Base-by-base conservation (phyloP, 1,284 basidiomycete genomes). In the Moesziomyces aphidis region DNA sequence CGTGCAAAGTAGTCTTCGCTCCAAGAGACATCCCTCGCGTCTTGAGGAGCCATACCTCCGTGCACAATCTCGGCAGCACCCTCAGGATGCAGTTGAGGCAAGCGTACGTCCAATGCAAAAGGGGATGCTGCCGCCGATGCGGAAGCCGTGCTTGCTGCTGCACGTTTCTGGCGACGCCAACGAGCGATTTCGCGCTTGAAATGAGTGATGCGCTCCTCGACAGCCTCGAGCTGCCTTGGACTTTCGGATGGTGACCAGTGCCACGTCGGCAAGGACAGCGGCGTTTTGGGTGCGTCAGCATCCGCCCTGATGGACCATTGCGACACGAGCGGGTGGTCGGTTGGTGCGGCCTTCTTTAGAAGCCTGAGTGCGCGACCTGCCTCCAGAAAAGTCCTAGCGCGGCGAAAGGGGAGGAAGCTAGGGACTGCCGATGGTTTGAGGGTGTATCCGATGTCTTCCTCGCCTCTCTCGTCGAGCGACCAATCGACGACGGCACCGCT, bases 381-480 rank as follows among this genome's bases (percentile, higher is more conserved):
- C 39, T 79, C 78, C 13, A 79, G 49, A 13, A 78, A 70, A 2
- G 73, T 61, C 36, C 78, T 58, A 1, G 78, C 78, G 24, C 55
- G 44, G 7, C 67, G 50, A 19, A 76, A 63, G 2, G 58, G 53
- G 22, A 79, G 31, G 49, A 78, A 78, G 34, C 65, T 63, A 0
- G 78, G 78, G 3, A 79, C 61, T 1, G 72, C 69, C 5, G 66
- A 65, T 9, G 76, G 78, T 26, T 73, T 73, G 21, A 78, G 63
- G 1, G 68, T 71, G 22, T 78, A 79, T 0, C 73, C 78, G 17
- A 78, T 61, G 50, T 79, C 78, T 43, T 73, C 67, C 24, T 79
- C 76, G 4, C 73, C 74, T 36, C 73, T 47, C 31, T 76, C 76
- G 24, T 79, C 78, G 19, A 71, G 53, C 19, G 62, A 71, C 76